Evolutionary conservation across 352 stramenopile genomes (phyloP).

Genomic region (Achlya hypogyna): DNA sequence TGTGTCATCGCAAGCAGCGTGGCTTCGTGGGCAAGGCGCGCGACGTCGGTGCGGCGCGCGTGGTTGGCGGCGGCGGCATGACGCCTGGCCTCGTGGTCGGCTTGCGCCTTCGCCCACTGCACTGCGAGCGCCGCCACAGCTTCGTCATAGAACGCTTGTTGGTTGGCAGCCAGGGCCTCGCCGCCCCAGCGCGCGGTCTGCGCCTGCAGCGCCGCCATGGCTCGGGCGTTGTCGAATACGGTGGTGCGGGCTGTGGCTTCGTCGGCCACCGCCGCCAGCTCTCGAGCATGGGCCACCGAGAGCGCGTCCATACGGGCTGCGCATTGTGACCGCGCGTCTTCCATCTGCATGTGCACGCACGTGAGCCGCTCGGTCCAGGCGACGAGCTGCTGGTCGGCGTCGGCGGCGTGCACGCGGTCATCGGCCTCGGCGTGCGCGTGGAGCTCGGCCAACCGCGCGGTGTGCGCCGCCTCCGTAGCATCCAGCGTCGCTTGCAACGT

Average conservation of each 20-base stretch:
- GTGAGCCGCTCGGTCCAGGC: not conserved
- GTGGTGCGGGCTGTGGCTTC: not conserved
- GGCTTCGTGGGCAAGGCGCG: not conserved
- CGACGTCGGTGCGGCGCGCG: not conserved
- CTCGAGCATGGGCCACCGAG: not conserved
- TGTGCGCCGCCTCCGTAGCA: not conserved
- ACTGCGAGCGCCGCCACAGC: not conserved
- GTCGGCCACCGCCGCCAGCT: not conserved
- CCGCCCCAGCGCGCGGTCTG: not conserved
- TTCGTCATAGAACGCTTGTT: slow-evolving; percentile 16
- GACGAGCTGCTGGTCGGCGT: not conserved
- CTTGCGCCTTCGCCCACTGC: not conserved
- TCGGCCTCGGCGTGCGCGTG: not conserved
- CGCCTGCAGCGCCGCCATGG: not conserved
- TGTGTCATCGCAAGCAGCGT: not conserved
- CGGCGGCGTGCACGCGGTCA: not conserved
- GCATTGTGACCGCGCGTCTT: not conserved
- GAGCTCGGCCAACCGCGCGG: not conserved
- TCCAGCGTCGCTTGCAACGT: not conserved
- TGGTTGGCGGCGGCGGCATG: not conserved
- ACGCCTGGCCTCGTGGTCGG: not conserved
- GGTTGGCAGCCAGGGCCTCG: not conserved
- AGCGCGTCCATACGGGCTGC: not conserved
- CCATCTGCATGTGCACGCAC: slow-evolving; percentile 6
- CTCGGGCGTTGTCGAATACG: not conserved